Base-by-base conservation (phyloP, 345 rosid species). In the Gossypium bickii region DNA sequence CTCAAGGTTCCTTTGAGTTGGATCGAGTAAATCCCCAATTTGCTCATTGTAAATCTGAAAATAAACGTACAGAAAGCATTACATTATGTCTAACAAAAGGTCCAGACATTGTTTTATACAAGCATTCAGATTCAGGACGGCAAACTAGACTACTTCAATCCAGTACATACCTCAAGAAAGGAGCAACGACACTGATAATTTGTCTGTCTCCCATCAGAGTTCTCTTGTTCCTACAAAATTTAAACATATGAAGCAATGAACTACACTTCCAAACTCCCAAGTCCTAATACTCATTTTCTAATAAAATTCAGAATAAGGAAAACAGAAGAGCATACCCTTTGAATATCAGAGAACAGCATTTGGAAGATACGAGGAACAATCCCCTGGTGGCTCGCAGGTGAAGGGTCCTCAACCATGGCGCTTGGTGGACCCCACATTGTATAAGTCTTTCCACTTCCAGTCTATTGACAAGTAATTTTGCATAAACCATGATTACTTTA, bases 381-480 rank as follows among this genome's bases (percentile, higher is more conserved):
- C 75, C 99, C 99, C 75, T 90, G 92, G 67, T 85, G 84, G 77
- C 94, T 87, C 53, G 76, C 82, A 13, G 99, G 90, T 61, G 91
- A 88, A 34, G 92, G 91, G 78, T 90, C 92, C 52, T 90, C 97
- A 20, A 95, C 85, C 93, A 95, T 93, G 34, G 99, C 92, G 71
- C 99, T 88, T 58, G 96, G 97, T 0, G 97, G 97, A 71, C 99
- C 98, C 97, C 98, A 95, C 91, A 93, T 85, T 0, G 99, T 95
- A 80, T 91, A 91, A 18, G 99, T 90, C 84, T 95, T 95, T 55
- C 99, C 98, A 66, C 99, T 93, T 85, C 97, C 99, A 41, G 92
- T 91, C 99, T 95, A 41, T 43, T 55, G 78, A 79, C 27, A 78
- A 41, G 22, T 65, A 59, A 18, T 57, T 47, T 12, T 16, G 16